phyloP scores from a whole-genome alignment of 2,329 filamentous ascomycete species.

The Huntiella bhutanensis region DNA sequence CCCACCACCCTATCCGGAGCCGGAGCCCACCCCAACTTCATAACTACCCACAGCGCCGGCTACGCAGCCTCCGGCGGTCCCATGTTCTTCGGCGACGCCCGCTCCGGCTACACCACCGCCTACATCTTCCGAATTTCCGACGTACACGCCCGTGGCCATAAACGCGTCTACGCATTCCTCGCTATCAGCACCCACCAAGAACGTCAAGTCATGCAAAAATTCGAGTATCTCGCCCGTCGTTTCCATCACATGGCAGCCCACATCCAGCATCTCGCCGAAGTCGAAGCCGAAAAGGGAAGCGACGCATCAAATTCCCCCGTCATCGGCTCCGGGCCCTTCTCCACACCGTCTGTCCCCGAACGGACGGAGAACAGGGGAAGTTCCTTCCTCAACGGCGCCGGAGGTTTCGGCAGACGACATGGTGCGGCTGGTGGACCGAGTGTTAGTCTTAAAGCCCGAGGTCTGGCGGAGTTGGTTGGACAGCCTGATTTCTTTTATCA shows the following conservation, averaged over 20 bases:
- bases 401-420: constrained; percentile 37
- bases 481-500: constrained; percentile 50
- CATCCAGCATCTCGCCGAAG: constrained; percentile 46
- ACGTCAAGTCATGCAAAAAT: constrained; percentile 45
- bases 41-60: constrained; percentile 34
- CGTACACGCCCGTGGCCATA: constrained; percentile 46
- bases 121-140: constrained; percentile 54
- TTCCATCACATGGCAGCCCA: constrained; percentile 46
- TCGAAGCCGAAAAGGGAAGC: constrained; percentile 38
- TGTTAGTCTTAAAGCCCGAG: constrained; percentile 33
- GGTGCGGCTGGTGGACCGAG: constrained; percentile 36
- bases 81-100: constrained; percentile 48
- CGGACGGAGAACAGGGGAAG: constrained; percentile 19
- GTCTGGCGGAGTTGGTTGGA: constrained; percentile 46
- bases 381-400: constrained; percentile 35
- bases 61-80: constrained; percentile 41
- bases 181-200: constrained; percentile 47
- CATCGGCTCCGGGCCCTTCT: constrained; percentile 17
- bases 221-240: constrained; percentile 39
- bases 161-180: constrained; percentile 49
- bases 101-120: constrained; percentile 48
- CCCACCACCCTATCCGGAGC: constrained; percentile 18
- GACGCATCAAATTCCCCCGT: constrained; percentile 21
- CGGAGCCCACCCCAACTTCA: constrained; percentile 25
- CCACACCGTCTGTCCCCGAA: constrained; percentile 16